Evolutionary conservation across 1,284 basidiomycete genomes (phyloP).

Genomic region (Amylostereum areolatum): DNA sequence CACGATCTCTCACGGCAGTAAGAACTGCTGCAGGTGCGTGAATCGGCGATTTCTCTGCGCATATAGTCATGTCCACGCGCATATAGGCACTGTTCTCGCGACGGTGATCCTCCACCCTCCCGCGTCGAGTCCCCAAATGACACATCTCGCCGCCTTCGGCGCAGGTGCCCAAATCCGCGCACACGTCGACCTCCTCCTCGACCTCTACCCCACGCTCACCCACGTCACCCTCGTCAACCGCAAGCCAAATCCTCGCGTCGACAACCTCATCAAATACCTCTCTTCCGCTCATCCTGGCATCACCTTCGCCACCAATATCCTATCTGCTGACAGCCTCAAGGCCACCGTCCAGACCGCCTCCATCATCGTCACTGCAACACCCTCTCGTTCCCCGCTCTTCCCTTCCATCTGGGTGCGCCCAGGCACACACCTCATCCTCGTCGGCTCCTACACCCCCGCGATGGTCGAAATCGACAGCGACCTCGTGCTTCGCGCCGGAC

Average conservation of each 20-base stretch:
- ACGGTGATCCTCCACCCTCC: slow-evolving; percentile 45
- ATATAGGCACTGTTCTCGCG: slow-evolving; percentile 67
- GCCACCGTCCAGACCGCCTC: slow-evolving; percentile 35
- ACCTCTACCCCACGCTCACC: slow-evolving; percentile 48
- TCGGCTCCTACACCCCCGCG: slow-evolving; percentile 77
- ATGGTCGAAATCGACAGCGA: slow-evolving; percentile 73
- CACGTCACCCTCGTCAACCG: slow-evolving; percentile 63
- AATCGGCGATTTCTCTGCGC: too few relatives aligned
- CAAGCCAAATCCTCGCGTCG: slow-evolving; percentile 44
- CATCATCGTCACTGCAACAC: slow-evolving; percentile 73
- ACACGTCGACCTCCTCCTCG: slow-evolving; percentile 61
- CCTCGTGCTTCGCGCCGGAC: slow-evolving; percentile 46
- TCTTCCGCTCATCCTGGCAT: slow-evolving; percentile 34
- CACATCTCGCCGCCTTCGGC: slow-evolving; percentile 62
- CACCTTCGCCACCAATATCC: slow-evolving; percentile 17
- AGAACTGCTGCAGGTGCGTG: slow-evolving; percentile 72
- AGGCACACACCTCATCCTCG: slow-evolving; percentile 68
- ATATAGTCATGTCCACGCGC: too few relatives aligned
- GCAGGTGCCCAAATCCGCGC: slow-evolving; percentile 65
- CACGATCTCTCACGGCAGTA: slow-evolving; percentile 69
- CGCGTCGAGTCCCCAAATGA: slow-evolving; percentile 25
- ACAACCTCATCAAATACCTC: slow-evolving; percentile 35
- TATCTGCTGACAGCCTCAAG: slow-evolving; percentile 12
- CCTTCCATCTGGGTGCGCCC: slow-evolving; percentile 51
- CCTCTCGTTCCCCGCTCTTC: slow-evolving; percentile 68